Percentiles rank a stretch among this genome's conserved stretches.
These are phyloP conservation scores for Trametes cubensis DNA, from an alignment of 768 basidiomycete genomes.

Conservation along the genomic window DNA sequence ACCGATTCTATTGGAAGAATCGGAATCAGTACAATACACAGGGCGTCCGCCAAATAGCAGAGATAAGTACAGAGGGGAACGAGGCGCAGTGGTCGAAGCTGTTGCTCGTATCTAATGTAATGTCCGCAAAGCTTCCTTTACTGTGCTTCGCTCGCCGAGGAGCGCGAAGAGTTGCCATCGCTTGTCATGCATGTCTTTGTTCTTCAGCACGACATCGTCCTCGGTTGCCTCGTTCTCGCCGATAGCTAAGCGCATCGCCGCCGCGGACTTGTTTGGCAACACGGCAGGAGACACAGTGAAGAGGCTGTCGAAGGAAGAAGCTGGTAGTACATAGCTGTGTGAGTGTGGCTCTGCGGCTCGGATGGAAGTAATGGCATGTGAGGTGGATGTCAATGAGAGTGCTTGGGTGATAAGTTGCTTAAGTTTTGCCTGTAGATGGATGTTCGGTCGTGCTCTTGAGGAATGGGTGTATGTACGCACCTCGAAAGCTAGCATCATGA, in stretches of 20 bases:
- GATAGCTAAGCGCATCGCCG: conserved; percentile 68
- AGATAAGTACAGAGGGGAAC: background rate
- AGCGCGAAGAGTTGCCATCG: conserved; percentile 80
- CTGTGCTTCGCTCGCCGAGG: conserved; percentile 70
- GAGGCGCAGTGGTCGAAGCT: background rate
- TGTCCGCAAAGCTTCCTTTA: conserved; percentile 58
- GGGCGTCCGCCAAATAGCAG: background rate
- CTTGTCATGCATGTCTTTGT: conserved; percentile 61
- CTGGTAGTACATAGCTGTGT: conserved; percentile 51
- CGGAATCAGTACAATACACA: background rate
- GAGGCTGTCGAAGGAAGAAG: conserved; percentile 74
- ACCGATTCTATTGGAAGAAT: too few species aligned
- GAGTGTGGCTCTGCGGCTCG: conserved; percentile 52
- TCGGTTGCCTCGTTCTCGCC: conserved; percentile 56
- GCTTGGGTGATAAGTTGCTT: conserved; percentile 85
- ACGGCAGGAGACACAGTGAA: conserved; percentile 78
- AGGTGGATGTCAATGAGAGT: conserved; percentile 72
- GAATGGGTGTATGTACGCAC: conserved; percentile 40
- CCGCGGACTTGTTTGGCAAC: conserved; percentile 77
- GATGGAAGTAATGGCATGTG: conserved; percentile 78
- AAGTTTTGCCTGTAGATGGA: conserved; percentile 61
- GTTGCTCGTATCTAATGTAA: conserved; percentile 35
- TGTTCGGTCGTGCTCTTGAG: background rate
- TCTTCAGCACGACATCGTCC: conserved; percentile 58
- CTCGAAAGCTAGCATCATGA: conserved; percentile 80